Percentiles rank a stretch among this genome's conserved stretches.
These are phyloP conservation scores for Aspergillus chevalieri DNA, from an alignment of 2,329 filamentous ascomycete genomes.

Conservation along the genomic window DNA sequence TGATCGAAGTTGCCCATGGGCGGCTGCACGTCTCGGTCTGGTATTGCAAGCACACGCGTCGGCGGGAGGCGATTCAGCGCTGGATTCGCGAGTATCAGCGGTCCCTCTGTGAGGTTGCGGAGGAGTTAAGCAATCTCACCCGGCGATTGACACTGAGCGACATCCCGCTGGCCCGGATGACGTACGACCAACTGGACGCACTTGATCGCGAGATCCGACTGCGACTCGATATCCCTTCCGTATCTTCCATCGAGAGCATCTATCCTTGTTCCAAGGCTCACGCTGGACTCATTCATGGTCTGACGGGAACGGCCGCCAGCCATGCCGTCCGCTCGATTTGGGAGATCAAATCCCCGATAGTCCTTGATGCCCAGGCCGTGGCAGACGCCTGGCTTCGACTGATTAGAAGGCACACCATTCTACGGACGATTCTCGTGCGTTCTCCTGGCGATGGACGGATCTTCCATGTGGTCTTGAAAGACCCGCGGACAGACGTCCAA, in stretches of 20 bases:
- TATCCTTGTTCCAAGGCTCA: conserved; percentile 29
- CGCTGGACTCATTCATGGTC: too few species aligned
- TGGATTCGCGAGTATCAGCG: conserved; percentile 9
- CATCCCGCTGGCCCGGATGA: conserved; percentile 4
- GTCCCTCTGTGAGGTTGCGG: neutral
- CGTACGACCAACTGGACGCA: neutral
- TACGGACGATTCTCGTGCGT: neutral
- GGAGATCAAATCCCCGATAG: too few species aligned
- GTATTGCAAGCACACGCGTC: conserved; percentile 9
- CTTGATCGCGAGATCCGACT: neutral
- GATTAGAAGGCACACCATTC: neutral
- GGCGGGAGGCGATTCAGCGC: conserved; percentile 3
- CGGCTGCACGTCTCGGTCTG: conserved; percentile 7
- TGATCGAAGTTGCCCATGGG: conserved; percentile 5
- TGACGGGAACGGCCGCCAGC: too few species aligned
- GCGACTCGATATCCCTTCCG: neutral
- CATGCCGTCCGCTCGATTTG: too few species aligned
- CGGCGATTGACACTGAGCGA: conserved; percentile 8
- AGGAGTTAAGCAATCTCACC: neutral
- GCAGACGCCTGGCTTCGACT: neutral
- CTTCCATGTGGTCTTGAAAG: too few species aligned
- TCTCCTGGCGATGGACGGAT: too few species aligned
- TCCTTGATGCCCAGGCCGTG: conserved; percentile 10
- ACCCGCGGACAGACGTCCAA: neutral
- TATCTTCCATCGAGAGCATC: conserved; percentile 23